These are phyloP conservation scores for Gossypium herbaceum DNA, from an alignment of 345 rosid genomes.

Conservation along the genomic window DNA sequence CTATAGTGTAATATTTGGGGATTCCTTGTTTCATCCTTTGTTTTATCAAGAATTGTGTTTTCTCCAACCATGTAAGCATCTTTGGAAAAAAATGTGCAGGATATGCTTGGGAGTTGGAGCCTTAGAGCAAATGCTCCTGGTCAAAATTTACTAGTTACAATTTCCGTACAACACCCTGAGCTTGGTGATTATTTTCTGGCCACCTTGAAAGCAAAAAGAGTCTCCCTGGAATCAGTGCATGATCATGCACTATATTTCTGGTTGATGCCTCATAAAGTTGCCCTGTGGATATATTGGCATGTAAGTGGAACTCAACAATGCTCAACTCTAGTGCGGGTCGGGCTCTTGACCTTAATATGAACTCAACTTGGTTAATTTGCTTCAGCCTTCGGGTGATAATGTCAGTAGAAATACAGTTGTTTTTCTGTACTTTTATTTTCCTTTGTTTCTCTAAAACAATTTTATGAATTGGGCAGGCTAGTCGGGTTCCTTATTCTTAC, in stretches of 20 bases:
- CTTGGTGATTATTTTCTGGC: slow-evolving; percentile 80
- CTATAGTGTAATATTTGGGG: neutral
- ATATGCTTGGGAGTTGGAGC: slow-evolving; percentile 84
- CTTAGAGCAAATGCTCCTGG: slow-evolving; percentile 68
- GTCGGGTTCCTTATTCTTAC: neutral
- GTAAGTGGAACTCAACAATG: slow-evolving; percentile 42
- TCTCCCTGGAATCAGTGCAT: slow-evolving; percentile 23
- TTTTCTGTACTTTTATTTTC: neutral
- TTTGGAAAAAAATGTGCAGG: slow-evolving; percentile 37
- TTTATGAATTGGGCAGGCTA: neutral
- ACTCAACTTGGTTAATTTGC: neutral
- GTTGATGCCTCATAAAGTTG: slow-evolving; percentile 98
- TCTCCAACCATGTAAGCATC: neutral
- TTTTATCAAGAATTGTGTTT: neutral
- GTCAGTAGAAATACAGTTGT: neutral
- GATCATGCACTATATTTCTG: slow-evolving; percentile 75
- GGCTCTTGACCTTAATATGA: neutral
- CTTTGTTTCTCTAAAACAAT: neutral
- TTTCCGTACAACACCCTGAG: slow-evolving; percentile 71
- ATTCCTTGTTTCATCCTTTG: neutral
- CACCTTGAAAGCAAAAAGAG: slow-evolving; percentile 53
- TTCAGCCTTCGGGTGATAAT: neutral
- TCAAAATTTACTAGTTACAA: slow-evolving; percentile 52
- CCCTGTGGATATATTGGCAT: slow-evolving; percentile 92
- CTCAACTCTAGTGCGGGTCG: neutral